Evolutionary conservation across 352 stramenopile species (phyloP).

Genomic region (Pythium vanterpoolii): DNA sequence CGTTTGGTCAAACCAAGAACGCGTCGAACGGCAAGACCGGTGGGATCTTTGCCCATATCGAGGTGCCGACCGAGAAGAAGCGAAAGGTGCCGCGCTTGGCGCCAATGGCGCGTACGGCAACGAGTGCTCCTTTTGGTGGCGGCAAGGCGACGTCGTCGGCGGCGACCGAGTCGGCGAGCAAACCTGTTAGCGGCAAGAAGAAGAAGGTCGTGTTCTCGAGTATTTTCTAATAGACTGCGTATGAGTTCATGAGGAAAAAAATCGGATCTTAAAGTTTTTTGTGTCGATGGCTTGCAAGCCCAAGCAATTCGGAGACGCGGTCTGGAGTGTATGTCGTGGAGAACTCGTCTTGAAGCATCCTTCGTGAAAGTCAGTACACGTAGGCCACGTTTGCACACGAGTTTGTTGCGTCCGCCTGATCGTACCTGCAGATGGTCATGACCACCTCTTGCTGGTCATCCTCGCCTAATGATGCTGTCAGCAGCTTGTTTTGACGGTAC

Average conservation of each 20-base stretch:
- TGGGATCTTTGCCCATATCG: slow-evolving; percentile 82
- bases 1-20: slow-evolving; percentile 38
- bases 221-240: slow-evolving; percentile 46
- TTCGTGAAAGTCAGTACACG: background rate
- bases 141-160: slow-evolving; percentile 2
- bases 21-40: slow-evolving; percentile 67
- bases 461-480: background rate
- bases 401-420: background rate
- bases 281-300: background rate
- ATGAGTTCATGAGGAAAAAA: background rate
- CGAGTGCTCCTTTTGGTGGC: slow-evolving; percentile 15
- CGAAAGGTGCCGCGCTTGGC: slow-evolving; percentile 33
- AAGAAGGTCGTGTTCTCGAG: slow-evolving; percentile 83
- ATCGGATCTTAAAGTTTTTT: background rate
- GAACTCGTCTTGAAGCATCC: slow-evolving; percentile 17
- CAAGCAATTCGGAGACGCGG: slow-evolving; percentile 10
- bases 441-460: background rate
- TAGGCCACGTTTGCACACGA: background rate
- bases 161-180: slow-evolving; percentile 13
- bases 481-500: slow-evolving; percentile 18
- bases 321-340: background rate
- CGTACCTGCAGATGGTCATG: background rate
- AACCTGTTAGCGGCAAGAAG: slow-evolving; percentile 43
- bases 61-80: slow-evolving; percentile 67
- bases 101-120: slow-evolving; percentile 1